Evolutionary conservation across 331 rosid genomes (phyloP).

Genomic region (Malus hybrid): DNA sequence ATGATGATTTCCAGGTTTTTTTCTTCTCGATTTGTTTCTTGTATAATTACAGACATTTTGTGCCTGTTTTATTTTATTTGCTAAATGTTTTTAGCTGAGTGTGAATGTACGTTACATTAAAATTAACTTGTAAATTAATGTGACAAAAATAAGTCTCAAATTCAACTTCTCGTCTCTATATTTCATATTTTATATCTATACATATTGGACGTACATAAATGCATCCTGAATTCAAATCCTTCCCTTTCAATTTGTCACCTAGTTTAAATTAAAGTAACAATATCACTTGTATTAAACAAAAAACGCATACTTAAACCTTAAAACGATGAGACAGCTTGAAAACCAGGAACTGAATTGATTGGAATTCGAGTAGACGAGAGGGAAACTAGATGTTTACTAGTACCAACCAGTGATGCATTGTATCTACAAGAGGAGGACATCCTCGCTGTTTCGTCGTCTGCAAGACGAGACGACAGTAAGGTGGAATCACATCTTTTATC

Average conservation of each 20-base stretch:
- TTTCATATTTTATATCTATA: too few species aligned
- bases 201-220: too few species aligned
- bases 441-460: constrained; percentile 31
- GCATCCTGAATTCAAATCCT: too few species aligned
- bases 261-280: too few species aligned
- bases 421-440: constrained; percentile 58
- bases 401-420: constrained; percentile 30
- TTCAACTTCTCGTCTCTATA: too few species aligned
- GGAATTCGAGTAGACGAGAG: neutral
- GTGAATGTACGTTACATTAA: neutral
- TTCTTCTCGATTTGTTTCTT: neutral
- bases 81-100: neutral
- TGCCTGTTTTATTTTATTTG: neutral
- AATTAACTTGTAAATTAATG: neutral
- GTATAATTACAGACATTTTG: neutral
- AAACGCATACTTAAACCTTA: neutral
- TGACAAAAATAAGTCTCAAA: too few species aligned
- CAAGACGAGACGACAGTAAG: constrained; percentile 25
- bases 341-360: neutral
- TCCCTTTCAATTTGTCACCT: too few species aligned
- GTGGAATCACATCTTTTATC: constrained; percentile 48
- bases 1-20: constrained; percentile 20
- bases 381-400: constrained; percentile 32
- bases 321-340: neutral
- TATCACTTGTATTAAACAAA: neutral